Percentiles rank a stretch among this genome's conserved stretches.
These are phyloP conservation scores for Xylaria intraflava DNA, from an alignment of 495 filamentous ascomycete genomes.

Conservation along the genomic window DNA sequence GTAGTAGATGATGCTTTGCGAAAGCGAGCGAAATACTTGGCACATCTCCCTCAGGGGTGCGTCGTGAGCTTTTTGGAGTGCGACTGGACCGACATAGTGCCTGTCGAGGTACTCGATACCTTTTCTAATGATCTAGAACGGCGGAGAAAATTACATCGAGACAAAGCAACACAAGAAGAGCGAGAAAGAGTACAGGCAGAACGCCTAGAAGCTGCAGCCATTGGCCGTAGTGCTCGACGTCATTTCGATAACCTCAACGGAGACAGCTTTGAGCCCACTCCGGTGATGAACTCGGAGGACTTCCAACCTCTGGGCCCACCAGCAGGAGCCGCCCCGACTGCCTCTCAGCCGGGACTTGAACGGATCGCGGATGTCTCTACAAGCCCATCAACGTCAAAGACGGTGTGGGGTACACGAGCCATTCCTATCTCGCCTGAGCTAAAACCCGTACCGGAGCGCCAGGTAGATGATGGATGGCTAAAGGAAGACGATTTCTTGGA, in stretches of 20 bases:
- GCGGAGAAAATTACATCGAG: conserved; percentile 68
- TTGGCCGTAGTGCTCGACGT: conserved; percentile 33
- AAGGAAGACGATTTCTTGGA: conserved; percentile 46
- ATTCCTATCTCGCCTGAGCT: conserved; percentile 49
- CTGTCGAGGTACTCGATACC: conserved; percentile 61
- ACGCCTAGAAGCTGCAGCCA: conserved; percentile 58
- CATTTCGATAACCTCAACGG: conserved; percentile 31
- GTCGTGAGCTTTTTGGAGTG: conserved; percentile 93
- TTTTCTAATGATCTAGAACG: conserved; percentile 75
- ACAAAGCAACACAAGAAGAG: conserved; percentile 86
- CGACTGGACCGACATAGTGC: conserved; percentile 90
- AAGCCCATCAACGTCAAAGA: conserved; percentile 65
- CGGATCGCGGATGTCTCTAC: conserved; percentile 56
- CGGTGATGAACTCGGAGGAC: conserved; percentile 43
- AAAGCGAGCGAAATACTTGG: conserved; percentile 81
- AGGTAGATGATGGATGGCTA: conserved; percentile 70
- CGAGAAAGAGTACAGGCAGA: conserved; percentile 85
- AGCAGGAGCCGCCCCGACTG: conserved; percentile 32
- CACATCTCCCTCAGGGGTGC: conserved; percentile 86
- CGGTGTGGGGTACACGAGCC: conserved; percentile 80
- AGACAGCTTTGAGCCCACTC: conserved; percentile 26
- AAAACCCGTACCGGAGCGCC: conserved; percentile 33
- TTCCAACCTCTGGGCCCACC: conserved; percentile 59
- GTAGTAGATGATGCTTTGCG: conserved; percentile 85
- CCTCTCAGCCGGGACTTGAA: conserved; percentile 35